Evolutionary conservation across 371 early-diverging fungal genomes (phyloP).

Genomic region (Mortierella sp.): DNA sequence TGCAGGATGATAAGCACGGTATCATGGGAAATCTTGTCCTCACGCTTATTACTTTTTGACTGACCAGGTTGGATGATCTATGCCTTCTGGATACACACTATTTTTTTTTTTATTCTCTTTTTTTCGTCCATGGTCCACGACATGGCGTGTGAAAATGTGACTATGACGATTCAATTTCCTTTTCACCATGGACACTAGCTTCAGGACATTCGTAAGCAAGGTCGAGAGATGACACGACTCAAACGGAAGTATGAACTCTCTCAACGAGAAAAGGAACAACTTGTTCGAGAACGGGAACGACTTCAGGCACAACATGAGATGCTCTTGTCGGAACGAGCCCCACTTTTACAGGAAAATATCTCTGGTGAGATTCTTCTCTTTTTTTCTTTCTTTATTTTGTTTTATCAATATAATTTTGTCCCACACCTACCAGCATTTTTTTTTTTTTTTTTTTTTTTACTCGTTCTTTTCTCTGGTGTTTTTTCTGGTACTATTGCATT

Average conservation of each 20-base stretch:
- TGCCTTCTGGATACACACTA: too few relatives aligned
- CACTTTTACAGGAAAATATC: constrained; percentile 18
- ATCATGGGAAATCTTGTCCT: not conserved
- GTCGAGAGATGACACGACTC: constrained; percentile 20
- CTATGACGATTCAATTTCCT: not conserved
- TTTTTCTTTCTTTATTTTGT: constrained; percentile 1
- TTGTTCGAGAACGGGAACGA: constrained; percentile 52
- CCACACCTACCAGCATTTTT: not conserved
- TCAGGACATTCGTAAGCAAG: constrained; percentile 51
- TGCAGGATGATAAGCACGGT: not conserved
- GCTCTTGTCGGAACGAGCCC: constrained; percentile 34
- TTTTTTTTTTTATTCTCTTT: not conserved
- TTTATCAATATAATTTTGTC: too few relatives aligned
- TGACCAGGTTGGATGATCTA: too few relatives aligned
- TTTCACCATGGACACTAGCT: constrained; percentile 35
- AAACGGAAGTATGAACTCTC: constrained; percentile 32
- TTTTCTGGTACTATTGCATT: too few relatives aligned
- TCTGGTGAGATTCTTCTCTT: constrained; percentile 5
- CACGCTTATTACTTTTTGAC: not conserved
- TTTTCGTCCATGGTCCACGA: not conserved
- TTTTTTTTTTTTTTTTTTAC: not conserved
- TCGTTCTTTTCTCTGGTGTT: not conserved
- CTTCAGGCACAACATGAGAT: constrained; percentile 57
- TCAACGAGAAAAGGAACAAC: constrained; percentile 47
- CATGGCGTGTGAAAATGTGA: not conserved